phyloP scores from a whole-genome alignment of 1,284 basidiomycete genomes.

The Butyriboletus appendiculatus region DNA sequence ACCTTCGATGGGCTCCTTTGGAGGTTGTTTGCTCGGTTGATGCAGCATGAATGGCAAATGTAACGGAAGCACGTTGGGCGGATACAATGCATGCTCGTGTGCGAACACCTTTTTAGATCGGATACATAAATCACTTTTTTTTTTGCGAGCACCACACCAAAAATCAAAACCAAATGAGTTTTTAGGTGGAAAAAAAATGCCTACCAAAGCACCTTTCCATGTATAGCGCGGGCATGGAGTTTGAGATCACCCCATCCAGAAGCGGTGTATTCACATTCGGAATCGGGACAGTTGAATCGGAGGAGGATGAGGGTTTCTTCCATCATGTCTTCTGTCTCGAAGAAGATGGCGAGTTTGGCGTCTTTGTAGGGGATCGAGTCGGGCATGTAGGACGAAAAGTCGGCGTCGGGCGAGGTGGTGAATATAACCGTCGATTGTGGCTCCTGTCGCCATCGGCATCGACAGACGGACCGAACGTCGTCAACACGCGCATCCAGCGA shows the following conservation, averaged over 20 bases:
- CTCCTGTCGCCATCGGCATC: slow-evolving; percentile 47
- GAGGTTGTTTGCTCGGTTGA: slow-evolving; percentile 45
- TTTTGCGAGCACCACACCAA: background rate
- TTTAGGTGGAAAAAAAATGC: slow-evolving; percentile 30
- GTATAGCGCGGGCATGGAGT: slow-evolving; percentile 73
- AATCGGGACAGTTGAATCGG: slow-evolving; percentile 85
- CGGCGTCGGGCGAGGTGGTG: slow-evolving; percentile 67
- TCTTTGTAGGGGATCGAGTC: slow-evolving; percentile 70
- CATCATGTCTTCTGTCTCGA: slow-evolving; percentile 94
- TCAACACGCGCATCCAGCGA: background rate
- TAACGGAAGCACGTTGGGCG: slow-evolving; percentile 62
- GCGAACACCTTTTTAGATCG: slow-evolving; percentile 92
- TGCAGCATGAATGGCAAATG: slow-evolving; percentile 80
- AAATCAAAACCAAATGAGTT: background rate
- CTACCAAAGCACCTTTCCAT: slow-evolving; percentile 83
- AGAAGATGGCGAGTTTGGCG: slow-evolving; percentile 76
- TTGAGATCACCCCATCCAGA: slow-evolving; percentile 91
- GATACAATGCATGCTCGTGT: slow-evolving; percentile 92
- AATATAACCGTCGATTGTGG: slow-evolving; percentile 83
- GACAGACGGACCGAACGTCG: background rate
- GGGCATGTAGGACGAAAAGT: slow-evolving; percentile 63
- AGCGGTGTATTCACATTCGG: slow-evolving; percentile 81
- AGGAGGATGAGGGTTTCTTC: slow-evolving; percentile 92
- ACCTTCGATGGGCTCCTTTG: slow-evolving; percentile 62
- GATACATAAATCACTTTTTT: slow-evolving; percentile 85